Evolutionary conservation across 2,329 filamentous ascomycete species (phyloP).

Genomic region (Cryoendolithus antarcticus): DNA sequence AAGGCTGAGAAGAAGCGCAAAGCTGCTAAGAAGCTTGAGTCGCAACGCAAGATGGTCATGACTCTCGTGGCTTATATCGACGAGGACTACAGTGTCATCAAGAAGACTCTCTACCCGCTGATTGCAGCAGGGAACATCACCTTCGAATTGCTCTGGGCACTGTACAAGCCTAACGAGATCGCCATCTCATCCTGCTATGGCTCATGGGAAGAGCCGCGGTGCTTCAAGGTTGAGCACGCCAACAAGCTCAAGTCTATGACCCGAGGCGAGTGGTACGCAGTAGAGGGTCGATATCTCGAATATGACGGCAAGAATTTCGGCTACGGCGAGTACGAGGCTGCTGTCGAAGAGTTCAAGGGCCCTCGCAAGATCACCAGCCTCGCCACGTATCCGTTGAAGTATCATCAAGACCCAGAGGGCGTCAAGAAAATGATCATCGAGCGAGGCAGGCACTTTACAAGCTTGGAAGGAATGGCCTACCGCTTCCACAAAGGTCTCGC

Average conservation of each 20-base stretch:
- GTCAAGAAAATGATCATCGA: constrained; percentile 58
- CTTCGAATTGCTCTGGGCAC: constrained; percentile 76
- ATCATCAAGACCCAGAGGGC: constrained; percentile 59
- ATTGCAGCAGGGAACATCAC: constrained; percentile 74
- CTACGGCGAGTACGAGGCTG: constrained; percentile 55
- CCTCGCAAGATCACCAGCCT: constrained; percentile 71
- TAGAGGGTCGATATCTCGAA: constrained; percentile 71
- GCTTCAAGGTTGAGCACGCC: constrained; percentile 69
- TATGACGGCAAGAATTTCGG: constrained; percentile 82
- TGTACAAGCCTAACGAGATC: constrained; percentile 79
- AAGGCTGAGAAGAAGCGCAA: constrained; percentile 52
- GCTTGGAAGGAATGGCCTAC: constrained; percentile 72
- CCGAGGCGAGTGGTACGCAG: constrained; percentile 61
- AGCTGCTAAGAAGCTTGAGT: constrained; percentile 43
- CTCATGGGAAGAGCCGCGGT: constrained; percentile 60
- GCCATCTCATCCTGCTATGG: constrained; percentile 68
- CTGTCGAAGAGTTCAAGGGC: constrained; percentile 66
- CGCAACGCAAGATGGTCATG: constrained; percentile 55
- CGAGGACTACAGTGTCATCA: constrained; percentile 64
- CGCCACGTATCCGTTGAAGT: constrained; percentile 63
- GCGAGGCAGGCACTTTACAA: constrained; percentile 73
- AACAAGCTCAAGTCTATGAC: constrained; percentile 58
- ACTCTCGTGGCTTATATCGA: constrained; percentile 64
- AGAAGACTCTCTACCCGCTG: constrained; percentile 70
- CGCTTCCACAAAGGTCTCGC: constrained; percentile 72